Conservation (phyloP, 176 grass and related monocot species). For the Zoysia japonica region DNA sequence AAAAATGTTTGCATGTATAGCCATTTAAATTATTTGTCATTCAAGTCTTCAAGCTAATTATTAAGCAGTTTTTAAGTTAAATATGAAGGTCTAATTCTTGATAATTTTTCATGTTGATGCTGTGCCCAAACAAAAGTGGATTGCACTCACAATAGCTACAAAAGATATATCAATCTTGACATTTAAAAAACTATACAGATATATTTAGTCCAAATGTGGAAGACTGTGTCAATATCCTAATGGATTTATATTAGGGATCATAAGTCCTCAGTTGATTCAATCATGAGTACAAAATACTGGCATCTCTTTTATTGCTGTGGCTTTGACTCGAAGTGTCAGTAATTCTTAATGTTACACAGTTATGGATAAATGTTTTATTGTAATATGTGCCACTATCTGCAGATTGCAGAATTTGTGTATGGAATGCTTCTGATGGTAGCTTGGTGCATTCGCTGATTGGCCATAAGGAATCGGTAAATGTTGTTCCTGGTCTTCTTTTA, state of each 20-base stretch:
- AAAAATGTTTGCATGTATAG: conserved; percentile 25
- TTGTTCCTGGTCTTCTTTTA: background rate
- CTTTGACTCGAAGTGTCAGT: background rate
- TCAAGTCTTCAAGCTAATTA: background rate
- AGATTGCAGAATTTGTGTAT: conserved; percentile 99
- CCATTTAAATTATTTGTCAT: conserved; percentile 24
- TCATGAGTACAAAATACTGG: background rate
- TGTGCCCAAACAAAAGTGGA: background rate
- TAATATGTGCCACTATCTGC: conserved; percentile 15
- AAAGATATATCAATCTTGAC: background rate
- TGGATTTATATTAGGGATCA: background rate
- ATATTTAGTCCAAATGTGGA: background rate
- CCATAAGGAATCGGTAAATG: conserved; percentile 88
- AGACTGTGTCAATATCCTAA: too few relatives aligned
- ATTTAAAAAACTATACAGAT: background rate
- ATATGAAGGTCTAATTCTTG: background rate
- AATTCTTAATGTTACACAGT: conserved; percentile 18
- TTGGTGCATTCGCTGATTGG: conserved; percentile 97
- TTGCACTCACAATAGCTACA: background rate
- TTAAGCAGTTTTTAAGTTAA: conserved; percentile 1
- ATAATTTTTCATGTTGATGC: background rate
- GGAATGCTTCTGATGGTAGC: conserved; percentile 99
- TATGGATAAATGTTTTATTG: conserved; percentile 10
- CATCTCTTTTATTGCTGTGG: background rate
- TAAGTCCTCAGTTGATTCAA: background rate